A percentile compares a stretch with the other conserved stretches of the same genome.
phyloP scores from a whole-genome alignment of 352 stramenopile genomes.

The Globisporangium sylvaticum region DNA sequence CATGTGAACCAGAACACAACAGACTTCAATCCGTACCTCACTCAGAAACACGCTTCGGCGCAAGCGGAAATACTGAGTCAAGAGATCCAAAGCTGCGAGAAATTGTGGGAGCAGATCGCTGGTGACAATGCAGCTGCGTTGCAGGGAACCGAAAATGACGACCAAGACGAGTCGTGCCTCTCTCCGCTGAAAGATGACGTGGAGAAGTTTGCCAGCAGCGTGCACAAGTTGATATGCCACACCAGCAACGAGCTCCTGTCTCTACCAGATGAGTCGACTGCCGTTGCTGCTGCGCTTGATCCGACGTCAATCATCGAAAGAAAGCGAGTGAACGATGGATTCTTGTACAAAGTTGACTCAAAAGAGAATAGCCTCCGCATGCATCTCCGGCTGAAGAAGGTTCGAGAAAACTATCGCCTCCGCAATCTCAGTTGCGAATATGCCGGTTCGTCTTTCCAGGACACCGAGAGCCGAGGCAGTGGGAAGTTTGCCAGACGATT shows the following conservation, averaged over 20 bases:
- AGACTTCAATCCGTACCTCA: constrained; percentile 73
- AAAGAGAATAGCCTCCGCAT: constrained; percentile 76
- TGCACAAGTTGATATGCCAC: constrained; percentile 59
- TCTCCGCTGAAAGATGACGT: constrained; percentile 64
- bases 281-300: not conserved
- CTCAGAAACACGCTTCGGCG: constrained; percentile 44
- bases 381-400: constrained; percentile 61
- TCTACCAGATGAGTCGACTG: not conserved
- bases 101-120: constrained; percentile 52
- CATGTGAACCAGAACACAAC: constrained; percentile 32
- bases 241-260: not conserved
- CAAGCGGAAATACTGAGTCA: constrained; percentile 48
- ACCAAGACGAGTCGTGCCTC: constrained; percentile 37
- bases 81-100: constrained; percentile 49
- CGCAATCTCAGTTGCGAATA: constrained; percentile 66
- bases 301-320: not conserved
- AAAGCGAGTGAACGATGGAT: constrained; percentile 18
- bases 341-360: constrained; percentile 61
- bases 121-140: constrained; percentile 31
- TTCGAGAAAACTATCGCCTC: constrained; percentile 61
- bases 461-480: constrained; percentile 42
- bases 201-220: constrained; percentile 73
- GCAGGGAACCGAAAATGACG: constrained; percentile 24
- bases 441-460: constrained; percentile 34
- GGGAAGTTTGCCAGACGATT: constrained; percentile 24